Conservation (phyloP, 2,329 filamentous ascomycete genomes). For the Aureobasidium namibiae region DNA sequence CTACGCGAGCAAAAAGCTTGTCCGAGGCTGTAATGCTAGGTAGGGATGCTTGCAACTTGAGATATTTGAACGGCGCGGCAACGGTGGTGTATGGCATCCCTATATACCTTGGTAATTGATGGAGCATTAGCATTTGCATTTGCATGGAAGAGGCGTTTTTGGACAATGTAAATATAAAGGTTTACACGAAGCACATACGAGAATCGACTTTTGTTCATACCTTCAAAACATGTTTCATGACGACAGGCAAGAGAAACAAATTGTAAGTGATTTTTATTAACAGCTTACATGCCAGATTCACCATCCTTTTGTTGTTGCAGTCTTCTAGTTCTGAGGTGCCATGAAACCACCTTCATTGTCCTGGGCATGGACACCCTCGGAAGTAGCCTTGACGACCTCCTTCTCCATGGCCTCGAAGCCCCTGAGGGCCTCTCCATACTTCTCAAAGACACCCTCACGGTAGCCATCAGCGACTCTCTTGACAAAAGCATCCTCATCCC, state of each 20-base stretch:
- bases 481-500: conserved; percentile 78
- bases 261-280: neutral
- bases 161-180: neutral
- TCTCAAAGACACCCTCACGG: conserved; percentile 61
- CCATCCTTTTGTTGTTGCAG: neutral
- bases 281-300: neutral
- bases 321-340: neutral
- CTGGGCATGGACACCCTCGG: conserved; percentile 9
- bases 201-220: neutral
- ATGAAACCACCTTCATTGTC: conserved; percentile 15
- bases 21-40: conserved; percentile 75
- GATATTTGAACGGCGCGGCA: conserved; percentile 87
- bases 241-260: no score
- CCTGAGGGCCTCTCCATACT: conserved; percentile 67
- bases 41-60: conserved; percentile 71
- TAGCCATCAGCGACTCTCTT: conserved; percentile 79
- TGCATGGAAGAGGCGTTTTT: neutral
- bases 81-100: conserved; percentile 94
- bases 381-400: conserved; percentile 42
- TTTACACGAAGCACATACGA: neutral
- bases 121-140: neutral
- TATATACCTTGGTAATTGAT: conserved; percentile 56
- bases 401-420: conserved; percentile 72
- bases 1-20: conserved; percentile 38
- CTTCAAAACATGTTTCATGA: no score